These are phyloP conservation scores for Acanthamoeba lenticulata DNA, from an alignment of 208 protist species.

Conservation along the genomic window DNA sequence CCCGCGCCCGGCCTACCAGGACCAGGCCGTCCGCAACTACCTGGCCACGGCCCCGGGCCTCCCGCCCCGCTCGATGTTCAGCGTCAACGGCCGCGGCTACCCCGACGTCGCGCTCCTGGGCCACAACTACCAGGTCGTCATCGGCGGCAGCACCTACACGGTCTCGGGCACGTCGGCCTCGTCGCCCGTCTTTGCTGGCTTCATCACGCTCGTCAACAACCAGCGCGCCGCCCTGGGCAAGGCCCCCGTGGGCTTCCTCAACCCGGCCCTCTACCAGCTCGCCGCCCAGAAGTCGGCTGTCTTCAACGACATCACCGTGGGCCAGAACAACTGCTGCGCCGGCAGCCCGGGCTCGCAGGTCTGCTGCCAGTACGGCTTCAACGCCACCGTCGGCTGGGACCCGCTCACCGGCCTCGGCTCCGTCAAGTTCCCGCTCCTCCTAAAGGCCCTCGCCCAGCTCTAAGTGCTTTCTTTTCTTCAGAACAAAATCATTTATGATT, in stretches of 20 bases:
- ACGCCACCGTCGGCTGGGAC: slow-evolving; percentile 71
- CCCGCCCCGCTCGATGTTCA: slow-evolving; percentile 56
- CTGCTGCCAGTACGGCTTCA: slow-evolving; percentile 72
- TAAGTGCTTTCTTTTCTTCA: neutral
- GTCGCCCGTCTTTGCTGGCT: slow-evolving; percentile 75
- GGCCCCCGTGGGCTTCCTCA: slow-evolving; percentile 74
- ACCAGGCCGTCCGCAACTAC: slow-evolving; percentile 63
- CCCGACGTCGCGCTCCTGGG: slow-evolving; percentile 79
- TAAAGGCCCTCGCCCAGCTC: neutral
- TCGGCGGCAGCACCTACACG: neutral
- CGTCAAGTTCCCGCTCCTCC: slow-evolving; percentile 55
- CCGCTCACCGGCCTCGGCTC: slow-evolving; percentile 70
- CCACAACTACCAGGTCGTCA: slow-evolving; percentile 70
- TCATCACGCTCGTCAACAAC: slow-evolving; percentile 76
- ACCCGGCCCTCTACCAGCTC: slow-evolving; percentile 73
- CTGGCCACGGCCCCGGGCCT: neutral
- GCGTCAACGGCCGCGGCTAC: slow-evolving; percentile 71
- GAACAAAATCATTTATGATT: too few relatives aligned
- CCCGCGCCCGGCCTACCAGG: slow-evolving; percentile 27
- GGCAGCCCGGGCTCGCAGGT: slow-evolving; percentile 38
- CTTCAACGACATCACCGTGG: slow-evolving; percentile 76
- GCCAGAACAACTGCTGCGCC: slow-evolving; percentile 76
- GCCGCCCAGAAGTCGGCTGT: neutral
- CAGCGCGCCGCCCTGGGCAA: slow-evolving; percentile 5
- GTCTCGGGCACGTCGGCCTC: slow-evolving; percentile 75